Conservation (phyloP, 768 basidiomycete species). For the Suillus sp. region DNA sequence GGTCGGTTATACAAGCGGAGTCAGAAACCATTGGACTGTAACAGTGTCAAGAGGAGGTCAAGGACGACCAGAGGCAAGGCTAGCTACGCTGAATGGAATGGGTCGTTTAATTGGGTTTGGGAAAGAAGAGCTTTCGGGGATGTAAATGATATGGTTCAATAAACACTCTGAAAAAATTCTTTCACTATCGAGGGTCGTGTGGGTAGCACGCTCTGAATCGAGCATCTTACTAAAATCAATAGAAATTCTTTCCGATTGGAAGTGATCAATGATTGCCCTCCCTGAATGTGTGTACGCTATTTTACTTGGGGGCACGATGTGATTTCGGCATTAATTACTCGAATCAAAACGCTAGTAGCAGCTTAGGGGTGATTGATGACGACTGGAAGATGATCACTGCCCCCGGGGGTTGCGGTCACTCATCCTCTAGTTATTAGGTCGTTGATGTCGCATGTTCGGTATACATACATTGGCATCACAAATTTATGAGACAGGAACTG, state of each 20-base stretch:
- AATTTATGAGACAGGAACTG: neutral
- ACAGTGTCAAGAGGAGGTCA: neutral
- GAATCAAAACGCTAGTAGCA: neutral
- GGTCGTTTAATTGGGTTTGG: conserved; percentile 2
- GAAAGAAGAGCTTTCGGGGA: conserved; percentile 2
- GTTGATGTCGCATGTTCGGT: neutral
- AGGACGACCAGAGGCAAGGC: neutral
- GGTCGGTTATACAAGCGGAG: conserved; percentile 28
- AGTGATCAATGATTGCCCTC: conserved; percentile 1
- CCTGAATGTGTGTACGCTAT: neutral
- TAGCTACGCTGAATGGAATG: neutral
- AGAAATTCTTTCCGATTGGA: neutral
- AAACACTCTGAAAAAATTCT: conserved; percentile 13
- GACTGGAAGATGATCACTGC: neutral
- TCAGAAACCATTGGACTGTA: conserved; percentile 1
- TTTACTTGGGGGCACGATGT: neutral
- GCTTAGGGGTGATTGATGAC: neutral
- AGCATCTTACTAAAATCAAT: conserved; percentile 8
- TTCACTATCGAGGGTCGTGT: conserved; percentile 15
- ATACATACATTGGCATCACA: neutral
- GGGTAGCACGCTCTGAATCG: conserved; percentile 13
- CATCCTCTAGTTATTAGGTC: neutral
- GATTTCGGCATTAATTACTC: neutral
- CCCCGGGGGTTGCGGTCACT: neutral
- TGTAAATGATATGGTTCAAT: conserved; percentile 13